Evolutionary conservation across 2,329 filamentous ascomycete species (phyloP).

Genomic region (Aureobasidium melanogenum): DNA sequence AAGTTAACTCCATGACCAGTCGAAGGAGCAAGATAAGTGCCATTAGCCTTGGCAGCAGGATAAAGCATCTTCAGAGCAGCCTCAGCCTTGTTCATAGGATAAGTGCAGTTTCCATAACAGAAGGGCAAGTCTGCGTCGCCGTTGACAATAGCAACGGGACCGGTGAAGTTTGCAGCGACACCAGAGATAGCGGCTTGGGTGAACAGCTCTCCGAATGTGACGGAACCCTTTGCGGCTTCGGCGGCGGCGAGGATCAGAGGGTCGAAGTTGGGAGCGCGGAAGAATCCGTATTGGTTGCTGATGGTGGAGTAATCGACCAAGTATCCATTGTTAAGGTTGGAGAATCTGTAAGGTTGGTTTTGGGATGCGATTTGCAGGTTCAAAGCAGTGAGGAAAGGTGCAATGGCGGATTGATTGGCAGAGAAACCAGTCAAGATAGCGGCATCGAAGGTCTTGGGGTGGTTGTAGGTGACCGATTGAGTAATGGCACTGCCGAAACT

Average conservation of each 20-base stretch:
- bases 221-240: conserved; percentile 22
- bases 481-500: conserved; percentile 27
- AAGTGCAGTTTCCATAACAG: conserved; percentile 24
- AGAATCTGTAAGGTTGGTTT: conserved; percentile 23
- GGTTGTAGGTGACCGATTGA: conserved; percentile 44
- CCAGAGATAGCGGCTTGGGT: conserved; percentile 15
- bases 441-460: conserved; percentile 43
- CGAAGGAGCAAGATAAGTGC: conserved; percentile 18
- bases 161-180: conserved; percentile 18
- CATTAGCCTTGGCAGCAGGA: conserved; percentile 15
- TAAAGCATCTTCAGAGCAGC: conserved; percentile 18
- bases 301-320: conserved; percentile 19
- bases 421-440: conserved; percentile 31
- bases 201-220: conserved; percentile 27
- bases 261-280: conserved; percentile 23
- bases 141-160: conserved; percentile 24
- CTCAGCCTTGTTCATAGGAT: conserved; percentile 19
- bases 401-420: conserved; percentile 18
- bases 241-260: conserved; percentile 19
- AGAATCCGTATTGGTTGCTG: conserved; percentile 25
- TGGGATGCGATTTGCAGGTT: conserved; percentile 24
- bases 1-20: conserved; percentile 26
- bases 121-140: conserved; percentile 24
- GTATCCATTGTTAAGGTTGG: conserved; percentile 21
- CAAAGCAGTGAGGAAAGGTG: conserved; percentile 18